Evolutionary conservation across 192 early-diverging fungal genomes (phyloP).

Genomic region (Mortierella claussenii): DNA sequence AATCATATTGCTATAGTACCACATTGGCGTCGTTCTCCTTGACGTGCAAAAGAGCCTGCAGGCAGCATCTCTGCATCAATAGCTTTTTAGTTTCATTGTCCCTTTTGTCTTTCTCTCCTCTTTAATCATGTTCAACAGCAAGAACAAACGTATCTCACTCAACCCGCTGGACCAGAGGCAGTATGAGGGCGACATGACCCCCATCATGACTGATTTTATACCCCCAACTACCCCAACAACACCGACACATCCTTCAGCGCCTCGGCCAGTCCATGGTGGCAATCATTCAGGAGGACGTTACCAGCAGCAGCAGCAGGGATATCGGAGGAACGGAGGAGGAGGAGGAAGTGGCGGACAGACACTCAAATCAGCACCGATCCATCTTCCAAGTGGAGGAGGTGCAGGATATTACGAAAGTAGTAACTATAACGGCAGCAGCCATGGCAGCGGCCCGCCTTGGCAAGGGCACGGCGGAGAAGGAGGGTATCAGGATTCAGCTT

Average conservation of each 20-base stretch:
- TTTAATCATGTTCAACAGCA: slow-evolving; percentile 30
- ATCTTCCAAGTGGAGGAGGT: background rate
- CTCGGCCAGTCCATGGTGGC: slow-evolving; percentile 3
- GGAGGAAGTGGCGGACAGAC: background rate
- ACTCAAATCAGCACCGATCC: slow-evolving; percentile 1
- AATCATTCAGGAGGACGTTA: background rate
- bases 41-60: no score
- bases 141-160: slow-evolving; percentile 41
- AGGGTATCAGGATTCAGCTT: no score
- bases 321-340: slow-evolving; percentile 9
- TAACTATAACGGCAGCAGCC: background rate
- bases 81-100: background rate
- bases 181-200: slow-evolving; percentile 40
- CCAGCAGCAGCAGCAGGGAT: slow-evolving; percentile 9
- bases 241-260: slow-evolving; percentile 22
- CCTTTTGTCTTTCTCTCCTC: background rate
- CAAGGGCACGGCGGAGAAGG: background rate
- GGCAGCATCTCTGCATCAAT: background rate
- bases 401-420: no score
- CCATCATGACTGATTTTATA: slow-evolving; percentile 41
- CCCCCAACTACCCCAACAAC: slow-evolving; percentile 38
- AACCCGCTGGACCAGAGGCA: slow-evolving; percentile 33
- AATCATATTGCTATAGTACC: no score
- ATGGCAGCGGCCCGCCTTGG: background rate
- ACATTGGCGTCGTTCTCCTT: no score